phyloP scores from a whole-genome alignment of 208 protist species.

The Leishmania turanica region DNA sequence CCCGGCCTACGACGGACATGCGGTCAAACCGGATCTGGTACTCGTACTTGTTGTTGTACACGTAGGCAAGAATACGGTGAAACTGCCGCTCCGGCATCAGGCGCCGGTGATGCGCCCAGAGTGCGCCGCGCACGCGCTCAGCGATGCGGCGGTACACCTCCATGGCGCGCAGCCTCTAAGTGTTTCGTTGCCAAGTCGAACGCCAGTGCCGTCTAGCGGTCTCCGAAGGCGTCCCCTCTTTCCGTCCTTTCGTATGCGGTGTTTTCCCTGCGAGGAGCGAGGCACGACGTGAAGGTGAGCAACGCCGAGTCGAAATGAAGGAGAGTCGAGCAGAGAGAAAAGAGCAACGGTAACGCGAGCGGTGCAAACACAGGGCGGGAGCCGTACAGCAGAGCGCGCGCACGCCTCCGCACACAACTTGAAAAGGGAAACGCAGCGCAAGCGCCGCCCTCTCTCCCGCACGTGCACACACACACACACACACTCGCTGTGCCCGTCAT shows the following conservation, averaged over 20 bases:
- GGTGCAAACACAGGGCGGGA: background rate
- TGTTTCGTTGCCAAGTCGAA: background rate
- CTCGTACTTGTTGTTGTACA: conserved; percentile 95
- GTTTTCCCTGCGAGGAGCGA: background rate
- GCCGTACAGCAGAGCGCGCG: background rate
- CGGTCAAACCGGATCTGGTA: conserved; percentile 91
- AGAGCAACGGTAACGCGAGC: background rate
- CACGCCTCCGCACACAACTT: background rate
- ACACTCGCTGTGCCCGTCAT: background rate
- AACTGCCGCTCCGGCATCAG: conserved; percentile 92
- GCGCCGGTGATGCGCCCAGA: conserved; percentile 92
- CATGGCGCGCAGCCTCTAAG: conserved; percentile 35
- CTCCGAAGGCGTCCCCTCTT: background rate
- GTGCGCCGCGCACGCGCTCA: conserved; percentile 85
- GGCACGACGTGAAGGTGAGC: background rate
- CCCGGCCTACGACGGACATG: conserved; percentile 87
- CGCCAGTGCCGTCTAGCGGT: background rate
- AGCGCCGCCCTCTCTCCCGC: background rate
- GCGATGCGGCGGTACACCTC: conserved; percentile 91
- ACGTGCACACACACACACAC: too few relatives aligned
- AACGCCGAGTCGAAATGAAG: background rate
- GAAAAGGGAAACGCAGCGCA: background rate
- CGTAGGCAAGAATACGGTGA: conserved; percentile 91
- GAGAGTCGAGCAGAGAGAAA: background rate
- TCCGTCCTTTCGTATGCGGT: background rate